phyloP scores from a whole-genome alignment of 2,329 filamentous ascomycete genomes.

The Hypoxylon sp. region DNA sequence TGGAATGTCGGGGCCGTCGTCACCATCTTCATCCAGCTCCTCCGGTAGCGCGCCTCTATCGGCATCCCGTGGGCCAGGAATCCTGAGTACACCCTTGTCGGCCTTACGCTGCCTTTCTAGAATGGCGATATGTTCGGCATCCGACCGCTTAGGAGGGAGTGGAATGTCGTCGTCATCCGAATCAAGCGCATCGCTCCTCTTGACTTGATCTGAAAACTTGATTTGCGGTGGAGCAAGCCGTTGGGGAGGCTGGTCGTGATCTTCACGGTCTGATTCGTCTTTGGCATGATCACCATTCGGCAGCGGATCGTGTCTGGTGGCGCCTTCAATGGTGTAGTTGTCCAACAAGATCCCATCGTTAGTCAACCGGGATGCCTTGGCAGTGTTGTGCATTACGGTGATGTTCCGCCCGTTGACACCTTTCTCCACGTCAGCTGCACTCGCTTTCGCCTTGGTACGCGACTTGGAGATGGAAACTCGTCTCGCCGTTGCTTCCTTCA shows the following conservation, averaged over 20 bases:
- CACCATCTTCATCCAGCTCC: constrained; percentile 56
- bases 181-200: constrained; percentile 66
- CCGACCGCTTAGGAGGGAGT: constrained; percentile 65
- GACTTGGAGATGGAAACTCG: constrained; percentile 75
- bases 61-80: constrained; percentile 91
- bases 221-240: constrained; percentile 61
- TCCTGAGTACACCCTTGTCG: constrained; percentile 81
- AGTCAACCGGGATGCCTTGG: constrained; percentile 67
- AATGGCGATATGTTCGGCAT: constrained; percentile 89
- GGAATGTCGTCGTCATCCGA: constrained; percentile 59
- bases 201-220: constrained; percentile 76
- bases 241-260: constrained; percentile 26
- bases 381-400: constrained; percentile 71
- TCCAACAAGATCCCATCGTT: constrained; percentile 70
- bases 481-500: constrained; percentile 75
- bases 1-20: constrained; percentile 45
- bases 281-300: constrained; percentile 36
- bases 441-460: constrained; percentile 62
- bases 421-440: constrained; percentile 65
- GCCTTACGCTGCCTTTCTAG: constrained; percentile 83
- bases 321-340: constrained; percentile 53
- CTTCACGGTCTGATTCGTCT: constrained; percentile 36
- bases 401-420: constrained; percentile 77
- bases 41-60: constrained; percentile 82
- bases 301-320: constrained; percentile 41